Evolutionary conservation across 345 rosid genomes (phyloP).

Genomic region (Jatropha curcas): DNA sequence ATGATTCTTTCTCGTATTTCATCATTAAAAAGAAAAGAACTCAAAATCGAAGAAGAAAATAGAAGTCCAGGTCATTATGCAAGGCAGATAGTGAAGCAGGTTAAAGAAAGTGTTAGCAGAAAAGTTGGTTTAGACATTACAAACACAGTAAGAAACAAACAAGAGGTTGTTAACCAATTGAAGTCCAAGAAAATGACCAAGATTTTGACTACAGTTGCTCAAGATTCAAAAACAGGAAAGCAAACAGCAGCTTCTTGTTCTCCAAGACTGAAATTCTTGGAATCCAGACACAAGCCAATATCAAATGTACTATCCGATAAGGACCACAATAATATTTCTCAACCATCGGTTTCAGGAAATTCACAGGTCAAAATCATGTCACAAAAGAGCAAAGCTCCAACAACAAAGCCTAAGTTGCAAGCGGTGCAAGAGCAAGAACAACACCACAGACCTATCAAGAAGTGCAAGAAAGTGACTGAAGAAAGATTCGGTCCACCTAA

Average conservation of each 20-base stretch:
- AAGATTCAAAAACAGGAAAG: constrained; percentile 37
- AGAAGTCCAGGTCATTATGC: constrained; percentile 65
- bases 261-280: constrained; percentile 49
- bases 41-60: constrained; percentile 55
- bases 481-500: constrained; percentile 23
- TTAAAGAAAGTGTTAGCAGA: constrained; percentile 64
- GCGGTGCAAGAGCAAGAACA: background rate
- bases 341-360: constrained; percentile 18
- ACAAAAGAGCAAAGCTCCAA: constrained; percentile 22
- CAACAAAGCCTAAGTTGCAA: background rate
- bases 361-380: background rate
- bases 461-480: constrained; percentile 24
- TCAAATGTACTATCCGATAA: constrained; percentile 6
- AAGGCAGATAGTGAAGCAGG: constrained; percentile 74
- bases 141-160: constrained; percentile 54
- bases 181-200: constrained; percentile 54
- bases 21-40: constrained; percentile 42
- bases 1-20: constrained; percentile 44
- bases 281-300: constrained; percentile 36
- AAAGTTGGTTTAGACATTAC: constrained; percentile 79
- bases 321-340: constrained; percentile 21
- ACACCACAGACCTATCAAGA: constrained; percentile 26
- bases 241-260: constrained; percentile 47
- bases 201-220: constrained; percentile 17
- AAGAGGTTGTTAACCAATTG: constrained; percentile 35